Evolutionary conservation across 129 eudicot species (phyloP), one percentile per base, ranked within the genome.

Genomic region (Centella asiatica): DNA sequence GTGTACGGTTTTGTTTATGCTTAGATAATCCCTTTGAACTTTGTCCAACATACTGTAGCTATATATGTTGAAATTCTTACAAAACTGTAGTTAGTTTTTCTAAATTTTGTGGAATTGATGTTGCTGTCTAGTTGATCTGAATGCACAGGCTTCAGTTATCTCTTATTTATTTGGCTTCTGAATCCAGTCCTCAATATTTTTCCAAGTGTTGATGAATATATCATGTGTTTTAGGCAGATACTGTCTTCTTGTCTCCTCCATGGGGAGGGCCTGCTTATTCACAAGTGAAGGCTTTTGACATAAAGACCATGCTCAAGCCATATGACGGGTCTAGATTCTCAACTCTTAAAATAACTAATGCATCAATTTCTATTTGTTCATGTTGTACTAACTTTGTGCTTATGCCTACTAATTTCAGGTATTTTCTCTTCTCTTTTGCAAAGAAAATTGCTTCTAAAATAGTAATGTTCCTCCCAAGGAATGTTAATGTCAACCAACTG

Each of bases 211-310:
- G 47, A 31, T 31, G 23, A 47, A 59, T 66, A 52, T 64, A 28
- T 58, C 33, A 9, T 47, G 57, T 61, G 42, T 32, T 81, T 67
- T 81, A 88, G 96, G 98, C 95, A 5, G 88, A 92, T 60, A 64
- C 77, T 0, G 86, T 92, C 11, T 92, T 87, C 53, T 60, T 87
- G 68, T 92, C 98, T 31, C 98, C 98, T 6, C 98, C 98, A 13
- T 92, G 98, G 98, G 98, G 98, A 62, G 96, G 98, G 56, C 96
- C 98, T 44, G 84, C 78, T 60, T 92, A 92, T 80, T 57, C 66
- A 44, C 84, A 87, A 82, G 85, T 74, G 48, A 71, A 70, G 62
- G 68, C 68, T 62, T 92, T 84, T 67, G 81, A 87, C 74, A 80
- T 92, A 64, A 77, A 70, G 40, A 80, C 80, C 56, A 92, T 92